phyloP scores from a whole-genome alignment of 371 early-diverging fungal genomes.

The Catenaria anguillulae region DNA sequence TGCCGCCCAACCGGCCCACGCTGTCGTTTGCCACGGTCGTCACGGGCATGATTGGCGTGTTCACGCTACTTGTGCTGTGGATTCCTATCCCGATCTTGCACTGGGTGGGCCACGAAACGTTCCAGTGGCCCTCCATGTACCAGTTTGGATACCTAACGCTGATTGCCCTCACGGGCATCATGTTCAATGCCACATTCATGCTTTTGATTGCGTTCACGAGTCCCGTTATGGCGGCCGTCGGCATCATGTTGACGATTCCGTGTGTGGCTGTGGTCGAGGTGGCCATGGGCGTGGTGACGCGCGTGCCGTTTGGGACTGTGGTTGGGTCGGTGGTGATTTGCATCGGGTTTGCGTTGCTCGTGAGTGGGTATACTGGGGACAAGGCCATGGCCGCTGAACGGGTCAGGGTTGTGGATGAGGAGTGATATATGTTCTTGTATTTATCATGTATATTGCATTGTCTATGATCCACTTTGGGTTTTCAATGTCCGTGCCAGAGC shows the following conservation, averaged over 20 bases:
- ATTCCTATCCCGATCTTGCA: slow-evolving; percentile 57
- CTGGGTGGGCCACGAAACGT: slow-evolving; percentile 39
- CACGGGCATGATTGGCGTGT: slow-evolving; percentile 43
- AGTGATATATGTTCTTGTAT: no score
- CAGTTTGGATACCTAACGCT: slow-evolving; percentile 37
- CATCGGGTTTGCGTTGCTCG: background rate
- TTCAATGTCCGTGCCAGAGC: no score
- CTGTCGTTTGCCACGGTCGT: slow-evolving; percentile 53
- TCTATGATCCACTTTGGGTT: no score
- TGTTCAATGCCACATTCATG: slow-evolving; percentile 64
- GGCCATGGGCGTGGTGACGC: background rate
- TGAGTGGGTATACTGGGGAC: background rate
- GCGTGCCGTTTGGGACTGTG: background rate
- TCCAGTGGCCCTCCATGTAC: slow-evolving; percentile 39
- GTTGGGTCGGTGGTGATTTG: background rate
- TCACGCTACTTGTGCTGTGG: slow-evolving; percentile 47
- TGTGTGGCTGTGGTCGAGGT: background rate
- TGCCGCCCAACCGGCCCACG: slow-evolving; percentile 34
- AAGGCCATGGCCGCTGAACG: no score
- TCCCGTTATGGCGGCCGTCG: slow-evolving; percentile 68
- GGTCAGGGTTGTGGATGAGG: no score
- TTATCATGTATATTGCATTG: no score
- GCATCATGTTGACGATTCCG: slow-evolving; percentile 51
- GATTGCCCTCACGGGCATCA: slow-evolving; percentile 52
- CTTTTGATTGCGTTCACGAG: slow-evolving; percentile 55